Evolutionary conservation across 495 filamentous ascomycete genomes (phyloP).

Genomic region (Xylaria nigripes): DNA sequence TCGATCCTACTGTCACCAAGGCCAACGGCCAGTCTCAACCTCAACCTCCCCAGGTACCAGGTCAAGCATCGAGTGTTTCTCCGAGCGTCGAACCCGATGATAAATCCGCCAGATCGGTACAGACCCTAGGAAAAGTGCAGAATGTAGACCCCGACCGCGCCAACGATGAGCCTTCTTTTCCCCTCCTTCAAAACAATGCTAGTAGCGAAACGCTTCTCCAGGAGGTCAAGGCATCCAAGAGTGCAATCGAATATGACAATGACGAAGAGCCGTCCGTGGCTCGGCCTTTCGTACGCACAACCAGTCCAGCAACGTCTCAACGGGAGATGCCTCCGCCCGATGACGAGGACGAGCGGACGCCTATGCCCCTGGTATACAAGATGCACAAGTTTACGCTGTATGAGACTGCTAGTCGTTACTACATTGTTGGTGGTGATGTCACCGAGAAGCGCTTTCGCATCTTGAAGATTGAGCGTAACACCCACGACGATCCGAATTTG

Average conservation of each 20-base stretch:
- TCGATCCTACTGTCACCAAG: conserved; percentile 3
- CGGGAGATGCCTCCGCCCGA: conserved; percentile 22
- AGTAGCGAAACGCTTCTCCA: conserved; percentile 26
- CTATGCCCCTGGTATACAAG: conserved; percentile 64
- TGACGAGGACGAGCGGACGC: conserved; percentile 45
- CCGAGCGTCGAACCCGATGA: neutral
- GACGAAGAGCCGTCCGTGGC: conserved; percentile 59
- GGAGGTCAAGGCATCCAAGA: conserved; percentile 23
- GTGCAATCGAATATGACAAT: conserved; percentile 45
- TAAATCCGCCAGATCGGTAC: neutral
- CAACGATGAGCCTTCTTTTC: conserved; percentile 27
- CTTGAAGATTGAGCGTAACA: conserved; percentile 86
- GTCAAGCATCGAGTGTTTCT: neutral
- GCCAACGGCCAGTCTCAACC: neutral
- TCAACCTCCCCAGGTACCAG: neutral
- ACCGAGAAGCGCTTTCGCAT: conserved; percentile 83
- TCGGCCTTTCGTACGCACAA: conserved; percentile 54
- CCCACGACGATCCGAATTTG: conserved; percentile 69
- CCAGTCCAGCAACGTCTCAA: conserved; percentile 44
- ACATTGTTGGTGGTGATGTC: conserved; percentile 86
- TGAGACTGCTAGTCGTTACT: conserved; percentile 86
- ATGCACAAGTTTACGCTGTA: conserved; percentile 97
- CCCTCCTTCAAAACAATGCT: conserved; percentile 37
- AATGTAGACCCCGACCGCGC: neutral
- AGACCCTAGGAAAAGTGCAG: neutral